A percentile compares a stretch with the other conserved stretches of the same genome.
Conservation (phyloP, 345 rosid species). For the Eucalyptus melliodora region DNA sequence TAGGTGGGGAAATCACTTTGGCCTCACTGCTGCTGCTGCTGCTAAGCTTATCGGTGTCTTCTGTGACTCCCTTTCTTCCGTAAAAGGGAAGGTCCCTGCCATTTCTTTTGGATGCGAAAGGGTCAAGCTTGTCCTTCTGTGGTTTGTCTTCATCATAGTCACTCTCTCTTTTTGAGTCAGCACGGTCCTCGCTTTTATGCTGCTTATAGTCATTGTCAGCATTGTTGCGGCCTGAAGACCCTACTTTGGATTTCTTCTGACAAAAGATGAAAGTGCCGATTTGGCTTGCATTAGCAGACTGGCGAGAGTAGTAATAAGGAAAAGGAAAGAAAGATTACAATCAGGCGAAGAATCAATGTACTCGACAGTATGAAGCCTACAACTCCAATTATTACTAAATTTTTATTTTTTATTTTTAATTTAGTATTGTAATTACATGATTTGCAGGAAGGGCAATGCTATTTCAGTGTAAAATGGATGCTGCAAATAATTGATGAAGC, state of each 20-base stretch:
- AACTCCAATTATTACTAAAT: neutral
- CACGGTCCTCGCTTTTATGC: neutral
- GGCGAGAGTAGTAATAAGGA: neutral
- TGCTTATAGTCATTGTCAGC: neutral
- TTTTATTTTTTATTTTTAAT: neutral
- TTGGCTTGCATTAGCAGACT: neutral
- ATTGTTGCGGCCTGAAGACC: neutral
- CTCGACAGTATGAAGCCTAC: neutral
- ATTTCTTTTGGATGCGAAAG: neutral
- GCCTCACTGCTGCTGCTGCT: constrained; percentile 46
- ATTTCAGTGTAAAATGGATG: neutral
- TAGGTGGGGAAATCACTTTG: neutral
- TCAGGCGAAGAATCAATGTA: neutral
- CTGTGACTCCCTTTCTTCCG: neutral
- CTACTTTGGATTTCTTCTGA: constrained; percentile 2
- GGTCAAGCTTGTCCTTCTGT: neutral
- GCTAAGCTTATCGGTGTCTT: constrained; percentile 1
- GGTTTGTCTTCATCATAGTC: neutral
- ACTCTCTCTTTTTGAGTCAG: neutral
- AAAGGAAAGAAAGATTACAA: neutral
- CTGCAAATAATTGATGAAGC: neutral
- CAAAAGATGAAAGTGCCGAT: neutral
- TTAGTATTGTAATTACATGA: neutral
- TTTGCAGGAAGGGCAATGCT: neutral
- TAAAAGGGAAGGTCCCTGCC: neutral